Base-by-base conservation (phyloP, 2,329 filamentous ascomycete species). In the Aspergillus glaucus region DNA sequence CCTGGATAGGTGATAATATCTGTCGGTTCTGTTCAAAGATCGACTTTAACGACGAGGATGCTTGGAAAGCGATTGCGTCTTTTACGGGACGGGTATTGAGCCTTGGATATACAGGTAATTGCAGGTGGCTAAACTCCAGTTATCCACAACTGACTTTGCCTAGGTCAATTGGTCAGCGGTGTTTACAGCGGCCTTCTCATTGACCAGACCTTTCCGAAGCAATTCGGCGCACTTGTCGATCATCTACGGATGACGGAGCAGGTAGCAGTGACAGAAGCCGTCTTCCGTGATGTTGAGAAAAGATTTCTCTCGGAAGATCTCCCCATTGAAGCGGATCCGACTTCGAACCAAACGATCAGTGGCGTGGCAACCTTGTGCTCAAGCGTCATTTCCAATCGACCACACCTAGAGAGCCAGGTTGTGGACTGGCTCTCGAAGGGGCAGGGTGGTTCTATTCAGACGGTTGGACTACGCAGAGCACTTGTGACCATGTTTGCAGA, bases 1-100 rank as follows among this genome's bases (percentile, higher is more conserved):
- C 69, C 26, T 95, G 90, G 90, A 67, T 95, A 36, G 86, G 83
- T 2, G 68, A 67, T 12, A 87, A 84, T 61, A 74, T 93, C 44
- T 72, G 67, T 30, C 52, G 62, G 15, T 66, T 78, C 58, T 64
- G 62, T 30, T 63, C 62, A 63, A 26, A 62, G 55, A 22, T 84
- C 68, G 73, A 67, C 60, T 40, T 64, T 5, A 49, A 58, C 10
- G 56, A 67, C 55, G 42, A 56, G 48, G 48, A 65, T 53, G 28
- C 54, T 48, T 57, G 66, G 64, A 55, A 68, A 44, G 66, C 62
- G 41, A 52, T 70, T 24, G 67, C 71, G 37, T 72, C 75, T 42
- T 57, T 84, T 6, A 68, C 74, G 17, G 73, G 79, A 3, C 84
- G 85, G 53, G 75, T 81, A 1, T 70, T 92, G 50, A 84, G 79